Evolutionary conservation across 495 filamentous ascomycete genomes (phyloP).

Genomic region (Lindgomyces ingoldianus): DNA sequence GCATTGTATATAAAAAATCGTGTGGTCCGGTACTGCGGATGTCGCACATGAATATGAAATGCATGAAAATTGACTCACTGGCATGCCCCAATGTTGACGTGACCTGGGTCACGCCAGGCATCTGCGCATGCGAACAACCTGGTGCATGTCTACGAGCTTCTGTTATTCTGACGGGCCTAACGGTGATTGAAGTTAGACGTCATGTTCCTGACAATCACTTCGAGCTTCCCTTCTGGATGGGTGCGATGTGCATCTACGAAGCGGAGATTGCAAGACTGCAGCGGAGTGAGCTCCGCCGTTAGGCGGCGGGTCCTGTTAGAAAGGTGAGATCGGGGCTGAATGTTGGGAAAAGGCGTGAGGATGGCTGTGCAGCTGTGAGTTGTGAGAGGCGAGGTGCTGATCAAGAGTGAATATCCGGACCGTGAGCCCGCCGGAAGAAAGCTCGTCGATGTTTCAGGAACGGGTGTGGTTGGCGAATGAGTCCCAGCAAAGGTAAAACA

Average conservation of each 20-base stretch:
- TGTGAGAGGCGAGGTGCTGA: conserved; percentile 2
- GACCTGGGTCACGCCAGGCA: conserved; percentile 5
- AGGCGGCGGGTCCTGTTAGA: background rate
- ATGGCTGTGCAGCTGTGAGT: background rate
- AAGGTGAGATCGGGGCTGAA: conserved; percentile 7
- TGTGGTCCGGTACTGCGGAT: conserved; percentile 23
- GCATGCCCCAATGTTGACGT: conserved; percentile 6
- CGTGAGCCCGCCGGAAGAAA: conserved; percentile 35
- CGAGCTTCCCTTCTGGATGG: background rate
- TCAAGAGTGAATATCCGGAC: conserved; percentile 24
- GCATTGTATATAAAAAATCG: background rate
- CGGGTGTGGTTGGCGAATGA: conserved; percentile 17
- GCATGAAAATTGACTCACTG: conserved; percentile 26
- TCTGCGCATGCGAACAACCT: background rate
- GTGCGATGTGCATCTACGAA: background rate
- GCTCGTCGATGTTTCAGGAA: background rate
- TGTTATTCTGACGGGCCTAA: background rate
- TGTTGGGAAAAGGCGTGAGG: conserved; percentile 1
- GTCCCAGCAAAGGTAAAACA: conserved; percentile 14
- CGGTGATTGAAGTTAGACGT: background rate
- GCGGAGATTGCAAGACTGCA: conserved; percentile 4
- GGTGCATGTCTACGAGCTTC: background rate
- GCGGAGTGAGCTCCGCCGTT: background rate
- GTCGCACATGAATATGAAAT: conserved; percentile 26
- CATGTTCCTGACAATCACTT: conserved; percentile 17